A percentile compares a stretch with the other conserved stretches of the same genome.
These are phyloP conservation scores for Xylariales sp. DNA, from an alignment of 2,329 filamentous ascomycete species.

Conservation along the genomic window DNA sequence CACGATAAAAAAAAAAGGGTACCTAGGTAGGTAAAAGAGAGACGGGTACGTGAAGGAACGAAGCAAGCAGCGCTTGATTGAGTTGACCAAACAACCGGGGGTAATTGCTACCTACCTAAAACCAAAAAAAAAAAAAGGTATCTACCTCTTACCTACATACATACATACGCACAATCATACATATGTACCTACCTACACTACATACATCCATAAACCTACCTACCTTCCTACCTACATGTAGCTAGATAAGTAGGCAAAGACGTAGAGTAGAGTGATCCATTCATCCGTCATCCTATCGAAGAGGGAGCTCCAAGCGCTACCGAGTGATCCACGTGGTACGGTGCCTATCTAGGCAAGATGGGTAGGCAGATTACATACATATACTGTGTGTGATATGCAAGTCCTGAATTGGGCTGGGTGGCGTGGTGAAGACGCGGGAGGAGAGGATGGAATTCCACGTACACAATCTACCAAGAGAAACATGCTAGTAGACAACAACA, in stretches of 20 bases:
- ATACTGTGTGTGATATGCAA: too few relatives aligned
- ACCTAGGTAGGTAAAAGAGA: conserved; percentile 1
- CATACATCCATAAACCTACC: neutral
- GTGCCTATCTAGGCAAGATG: too few relatives aligned
- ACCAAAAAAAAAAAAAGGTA: neutral
- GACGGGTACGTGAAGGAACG: conserved; percentile 12
- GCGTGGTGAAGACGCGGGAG: neutral
- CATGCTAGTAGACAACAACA: conserved; percentile 16
- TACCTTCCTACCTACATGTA: neutral
- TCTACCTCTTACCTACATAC: neutral
- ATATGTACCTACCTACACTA: neutral
- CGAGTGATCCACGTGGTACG: too few relatives aligned
- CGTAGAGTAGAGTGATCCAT: too few relatives aligned
- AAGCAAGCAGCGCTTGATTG: conserved; percentile 9
- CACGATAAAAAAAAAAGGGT: neutral
- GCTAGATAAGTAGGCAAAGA: neutral
- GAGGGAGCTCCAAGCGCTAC: neutral
- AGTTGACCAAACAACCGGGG: conserved; percentile 33
- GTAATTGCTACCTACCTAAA: conserved; percentile 10
- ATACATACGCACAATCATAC: too few relatives aligned
- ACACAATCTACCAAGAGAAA: neutral
- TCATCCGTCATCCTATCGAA: too few relatives aligned
- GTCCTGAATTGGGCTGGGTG: neutral
- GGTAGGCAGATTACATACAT: too few relatives aligned
- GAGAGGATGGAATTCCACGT: neutral